Percentiles rank a stretch among this genome's conserved stretches.
Evolutionary conservation across 2,329 filamentous ascomycete genomes (phyloP).

Genomic region (Thermothelomyces thermophilus): DNA sequence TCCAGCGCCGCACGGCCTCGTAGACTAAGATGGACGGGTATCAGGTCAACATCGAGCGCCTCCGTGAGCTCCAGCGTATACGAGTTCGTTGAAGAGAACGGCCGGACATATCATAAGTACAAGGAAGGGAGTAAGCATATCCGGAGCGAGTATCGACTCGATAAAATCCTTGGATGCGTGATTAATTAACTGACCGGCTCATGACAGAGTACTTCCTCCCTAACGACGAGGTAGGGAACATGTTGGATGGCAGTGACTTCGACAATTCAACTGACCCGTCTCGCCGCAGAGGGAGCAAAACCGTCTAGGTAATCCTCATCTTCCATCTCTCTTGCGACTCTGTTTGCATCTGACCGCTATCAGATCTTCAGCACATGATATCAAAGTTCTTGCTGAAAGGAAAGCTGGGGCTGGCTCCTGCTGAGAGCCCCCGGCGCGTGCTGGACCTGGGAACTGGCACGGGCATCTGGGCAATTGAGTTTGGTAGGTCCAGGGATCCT

Average conservation of each 20-base stretch:
- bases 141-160: neutral
- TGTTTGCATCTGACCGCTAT: neutral
- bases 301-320: constrained; percentile 8
- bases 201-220: constrained; percentile 15
- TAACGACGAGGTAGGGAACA: constrained; percentile 13
- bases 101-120: constrained; percentile 18
- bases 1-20: neutral
- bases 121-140: constrained; percentile 17
- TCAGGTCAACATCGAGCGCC: constrained; percentile 7
- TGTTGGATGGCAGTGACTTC: neutral
- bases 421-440: constrained; percentile 8
- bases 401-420: constrained; percentile 12
- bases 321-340: too few species aligned
- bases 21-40: neutral
- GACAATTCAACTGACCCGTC: neutral
- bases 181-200: neutral
- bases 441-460: constrained; percentile 19
- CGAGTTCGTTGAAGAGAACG: constrained; percentile 16
- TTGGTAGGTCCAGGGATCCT: constrained; percentile 5
- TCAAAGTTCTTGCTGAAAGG: constrained; percentile 14
- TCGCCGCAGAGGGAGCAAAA: constrained; percentile 12
- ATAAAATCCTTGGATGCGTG: neutral
- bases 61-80: constrained; percentile 14
- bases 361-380: constrained; percentile 18
- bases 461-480: constrained; percentile 21